Evolutionary conservation across 495 filamentous ascomycete genomes (phyloP).

Genomic region (Pyrenopolyporus hunteri): DNA sequence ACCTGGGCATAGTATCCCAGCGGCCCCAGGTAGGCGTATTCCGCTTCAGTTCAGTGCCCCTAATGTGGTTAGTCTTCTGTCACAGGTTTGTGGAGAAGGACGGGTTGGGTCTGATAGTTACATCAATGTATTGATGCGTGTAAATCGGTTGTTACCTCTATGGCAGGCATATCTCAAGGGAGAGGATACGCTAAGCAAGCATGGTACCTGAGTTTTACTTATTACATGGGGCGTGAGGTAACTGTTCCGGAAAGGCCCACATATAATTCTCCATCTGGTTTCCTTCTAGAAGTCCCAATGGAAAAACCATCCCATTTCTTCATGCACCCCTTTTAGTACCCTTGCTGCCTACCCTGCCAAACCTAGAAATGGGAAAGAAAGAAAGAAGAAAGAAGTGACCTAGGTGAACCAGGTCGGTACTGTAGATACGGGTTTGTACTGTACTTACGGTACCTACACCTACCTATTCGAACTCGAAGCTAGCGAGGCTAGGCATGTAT

Average conservation of each 20-base stretch:
- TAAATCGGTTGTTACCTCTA: not conserved
- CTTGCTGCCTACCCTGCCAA: slow-evolving; percentile 11
- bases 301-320: slow-evolving; percentile 23
- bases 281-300: slow-evolving; percentile 36
- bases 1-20: no score
- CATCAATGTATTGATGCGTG: no score
- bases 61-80: slow-evolving; percentile 22
- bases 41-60: no score
- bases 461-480: no score
- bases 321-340: slow-evolving; percentile 33
- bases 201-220: no score
- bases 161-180: no score
- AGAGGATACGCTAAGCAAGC: no score
- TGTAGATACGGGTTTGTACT: no score
- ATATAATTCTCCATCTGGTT: slow-evolving; percentile 17
- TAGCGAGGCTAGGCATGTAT: no score
- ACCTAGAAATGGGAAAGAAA: slow-evolving; percentile 10
- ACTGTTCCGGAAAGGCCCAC: slow-evolving; percentile 1
- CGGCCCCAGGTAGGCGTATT: no score
- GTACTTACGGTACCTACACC: no score
- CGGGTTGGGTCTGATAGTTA: not conserved
- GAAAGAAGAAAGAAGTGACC: not conserved
- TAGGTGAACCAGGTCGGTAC: not conserved
- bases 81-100: slow-evolving; percentile 22
- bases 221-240: no score